phyloP scores from a whole-genome alignment of 768 basidiomycete genomes.

The Brasilioporus rufonigricans region DNA sequence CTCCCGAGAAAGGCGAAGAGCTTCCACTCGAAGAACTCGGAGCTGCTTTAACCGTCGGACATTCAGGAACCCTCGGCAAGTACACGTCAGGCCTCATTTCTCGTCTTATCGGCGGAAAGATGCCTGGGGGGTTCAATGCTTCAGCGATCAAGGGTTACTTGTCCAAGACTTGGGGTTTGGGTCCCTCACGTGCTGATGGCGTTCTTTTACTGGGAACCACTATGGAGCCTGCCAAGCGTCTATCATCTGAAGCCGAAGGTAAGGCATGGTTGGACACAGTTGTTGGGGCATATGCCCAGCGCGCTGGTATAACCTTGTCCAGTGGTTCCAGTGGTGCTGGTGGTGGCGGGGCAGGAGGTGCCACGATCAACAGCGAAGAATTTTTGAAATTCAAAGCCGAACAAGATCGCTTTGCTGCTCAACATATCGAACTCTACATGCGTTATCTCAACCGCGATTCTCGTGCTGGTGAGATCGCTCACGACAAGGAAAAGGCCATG shows the following conservation, averaged over 20 bases:
- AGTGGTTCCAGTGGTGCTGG: slow-evolving; percentile 61
- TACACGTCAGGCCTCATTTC: slow-evolving; percentile 89
- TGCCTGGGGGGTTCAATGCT: slow-evolving; percentile 98
- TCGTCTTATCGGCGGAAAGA: slow-evolving; percentile 90
- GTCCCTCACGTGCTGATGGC: slow-evolving; percentile 82
- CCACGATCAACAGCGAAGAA: slow-evolving; percentile 95
- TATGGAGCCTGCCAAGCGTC: slow-evolving; percentile 91
- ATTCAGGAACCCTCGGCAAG: slow-evolving; percentile 87
- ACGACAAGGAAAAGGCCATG: slow-evolving; percentile 82
- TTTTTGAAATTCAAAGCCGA: slow-evolving; percentile 95
- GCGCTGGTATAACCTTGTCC: slow-evolving; percentile 81
- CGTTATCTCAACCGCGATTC: slow-evolving; percentile 94
- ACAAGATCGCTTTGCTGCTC: slow-evolving; percentile 87
- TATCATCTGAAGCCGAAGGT: slow-evolving; percentile 87
- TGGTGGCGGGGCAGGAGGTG: slow-evolving; percentile 64
- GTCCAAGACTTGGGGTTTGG: slow-evolving; percentile 94
- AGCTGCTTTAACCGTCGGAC: slow-evolving; percentile 75
- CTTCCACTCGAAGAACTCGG: slow-evolving; percentile 95
- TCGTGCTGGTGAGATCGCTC: slow-evolving; percentile 86
- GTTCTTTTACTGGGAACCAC: slow-evolving; percentile 90
- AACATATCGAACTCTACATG: slow-evolving; percentile 96
- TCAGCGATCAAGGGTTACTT: slow-evolving; percentile 88
- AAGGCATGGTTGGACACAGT: slow-evolving; percentile 91
- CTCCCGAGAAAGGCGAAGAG: slow-evolving; percentile 98
- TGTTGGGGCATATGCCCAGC: slow-evolving; percentile 82